Evolutionary conservation across 306 rosid genomes (phyloP), one percentile per base, ranked within the genome.

Genomic region (Abrus precatorius): DNA sequence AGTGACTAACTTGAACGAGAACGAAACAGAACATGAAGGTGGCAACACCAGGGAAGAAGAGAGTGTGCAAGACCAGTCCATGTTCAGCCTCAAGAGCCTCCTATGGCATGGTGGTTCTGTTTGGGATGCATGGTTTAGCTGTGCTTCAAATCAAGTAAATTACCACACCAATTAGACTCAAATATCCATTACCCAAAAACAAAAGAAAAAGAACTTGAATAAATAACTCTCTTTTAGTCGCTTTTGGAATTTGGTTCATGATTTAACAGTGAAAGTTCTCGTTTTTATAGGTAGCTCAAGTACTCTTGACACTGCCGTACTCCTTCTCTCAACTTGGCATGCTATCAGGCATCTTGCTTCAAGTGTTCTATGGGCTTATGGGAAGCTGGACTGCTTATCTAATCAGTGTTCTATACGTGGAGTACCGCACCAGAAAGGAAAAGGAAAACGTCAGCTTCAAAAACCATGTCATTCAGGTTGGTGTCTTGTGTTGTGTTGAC

Each of bases 71-170:
- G 87, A 88, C 12, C 74, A 83, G 2, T 86, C 97, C 43, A 11
- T 82, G 68, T 76, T 90, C 40, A 89, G 84, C 72, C 78, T 95
- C 84, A 95, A 91, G 78, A 91, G 61, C 64, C 50, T 93, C 52
- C 91, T 95, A 66, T 95, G 99, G 99, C 98, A 95, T 72, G 99
- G 99, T 10, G 99, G 99, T 84, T 95, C 99, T 69, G 96, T 77
- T 9, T 95, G 99, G 99, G 99, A 95, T 82, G 99, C 99, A 30
- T 95, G 99, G 99, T 93, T 93, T 84, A 93, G 99, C 68, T 95
- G 99, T 65, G 95, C 99, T 62, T 95, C 99, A 70, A 95, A 95
- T 86, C 99, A 95, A 90, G 99, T 95, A 84, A 71, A 28, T 27
- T 47, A 49, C 27, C 10, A 29, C 33, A 29, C 14, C 8, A 40